Base-by-base conservation (phyloP, 2,329 filamentous ascomycete genomes). In the Penicillium expansum region DNA sequence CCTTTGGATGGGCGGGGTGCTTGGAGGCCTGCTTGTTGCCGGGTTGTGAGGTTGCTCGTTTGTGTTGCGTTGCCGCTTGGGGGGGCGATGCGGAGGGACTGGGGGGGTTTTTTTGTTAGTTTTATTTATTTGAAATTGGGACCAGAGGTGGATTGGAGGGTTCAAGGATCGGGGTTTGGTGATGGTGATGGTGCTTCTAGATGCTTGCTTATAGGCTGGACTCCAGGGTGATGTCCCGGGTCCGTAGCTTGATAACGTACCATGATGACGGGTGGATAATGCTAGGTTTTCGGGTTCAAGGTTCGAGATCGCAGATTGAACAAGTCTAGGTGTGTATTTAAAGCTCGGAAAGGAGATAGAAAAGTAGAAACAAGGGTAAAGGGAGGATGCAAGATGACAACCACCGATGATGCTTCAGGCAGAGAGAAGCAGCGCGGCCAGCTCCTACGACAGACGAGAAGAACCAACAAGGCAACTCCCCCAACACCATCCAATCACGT, bases 1-100 rank as follows among this genome's bases (percentile, higher is more conserved):
- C 84, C 86, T 67, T 83, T 82, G 63, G 82, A 83, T 71, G 82
- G 75, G 69, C 66, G 82, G 78, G 74, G 85, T 81, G 65, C 80
- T 80, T 44, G 63, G 39, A 54, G 54, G 50, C 69, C 57, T 35
- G 53, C 68, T 62, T 49, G 80, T 54, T 69, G 80, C 80, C 85
- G 76, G 72, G 84, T 82, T 66, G 81, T 84, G 68, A 75, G 79
- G 79, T 89, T 88, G 69, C 81, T 82, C 78, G 85, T 87, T 71
- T 83, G 81, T 67, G 82, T 85, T 67, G 86, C 77, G 80, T 93
- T 85, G 65, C 80, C 72, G 68, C 86, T 76, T 59, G 86, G 74
- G 72, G 94, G 94, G 66, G 91, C 86, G 79, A 99, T 89, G 79
- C 92, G 91, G 83, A 97, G 89, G 71, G 91, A 89, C 90, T 95